phyloP scores from a whole-genome alignment of 2,329 filamentous ascomycete genomes.

The Diaporthe helianthi region DNA sequence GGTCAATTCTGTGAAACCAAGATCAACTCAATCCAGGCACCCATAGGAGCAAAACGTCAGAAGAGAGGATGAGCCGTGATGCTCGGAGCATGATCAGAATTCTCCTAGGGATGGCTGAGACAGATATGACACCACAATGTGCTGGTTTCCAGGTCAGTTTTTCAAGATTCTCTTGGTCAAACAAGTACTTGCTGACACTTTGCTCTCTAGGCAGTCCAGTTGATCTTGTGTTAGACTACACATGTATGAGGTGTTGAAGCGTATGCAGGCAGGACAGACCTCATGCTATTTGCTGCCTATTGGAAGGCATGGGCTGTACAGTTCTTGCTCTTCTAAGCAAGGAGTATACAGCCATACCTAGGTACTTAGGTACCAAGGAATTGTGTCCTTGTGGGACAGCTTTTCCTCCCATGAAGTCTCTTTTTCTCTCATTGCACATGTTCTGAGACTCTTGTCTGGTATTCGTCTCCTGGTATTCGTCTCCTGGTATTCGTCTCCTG shows the following conservation, averaged over 20 bases:
- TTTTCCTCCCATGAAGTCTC: no score
- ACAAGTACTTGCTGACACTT: background rate
- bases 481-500: no score
- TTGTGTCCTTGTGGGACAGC: background rate
- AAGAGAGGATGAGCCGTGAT: constrained; percentile 22
- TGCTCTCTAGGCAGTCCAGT: no score
- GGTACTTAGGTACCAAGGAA: no score
- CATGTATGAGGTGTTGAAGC: background rate
- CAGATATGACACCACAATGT: background rate
- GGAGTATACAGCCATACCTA: no score
- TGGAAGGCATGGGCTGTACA: no score
- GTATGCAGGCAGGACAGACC: no score
- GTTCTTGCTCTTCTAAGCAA: no score
- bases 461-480: no score
- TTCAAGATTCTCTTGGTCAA: background rate
- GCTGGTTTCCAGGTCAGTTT: background rate
- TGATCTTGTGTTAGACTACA: background rate
- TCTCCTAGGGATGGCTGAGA: background rate
- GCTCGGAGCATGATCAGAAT: background rate
- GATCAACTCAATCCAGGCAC: constrained; percentile 53
- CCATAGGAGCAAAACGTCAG: constrained; percentile 47
- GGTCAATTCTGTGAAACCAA: constrained; percentile 54
- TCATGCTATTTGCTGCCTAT: background rate
- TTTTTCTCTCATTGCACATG: no score
- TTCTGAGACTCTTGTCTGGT: no score